Percentiles rank a stretch among this genome's conserved stretches.
These are phyloP conservation scores for Xylariaceae sp. DNA, from an alignment of 2,329 filamentous ascomycete species.

Conservation along the genomic window DNA sequence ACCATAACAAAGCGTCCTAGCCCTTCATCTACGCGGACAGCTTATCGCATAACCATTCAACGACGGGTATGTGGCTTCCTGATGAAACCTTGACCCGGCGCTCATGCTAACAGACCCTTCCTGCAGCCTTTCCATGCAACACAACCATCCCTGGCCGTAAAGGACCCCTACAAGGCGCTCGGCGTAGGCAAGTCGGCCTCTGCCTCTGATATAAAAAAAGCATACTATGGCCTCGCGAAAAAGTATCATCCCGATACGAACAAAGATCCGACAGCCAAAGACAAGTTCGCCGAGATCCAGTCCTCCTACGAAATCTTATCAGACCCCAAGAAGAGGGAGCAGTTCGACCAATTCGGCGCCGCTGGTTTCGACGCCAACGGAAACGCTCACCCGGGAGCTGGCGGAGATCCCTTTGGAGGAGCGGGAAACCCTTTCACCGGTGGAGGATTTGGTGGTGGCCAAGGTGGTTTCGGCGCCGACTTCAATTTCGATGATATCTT, in stretches of 20 bases:
- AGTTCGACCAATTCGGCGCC: conserved; percentile 85
- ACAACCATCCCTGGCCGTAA: conserved; percentile 42
- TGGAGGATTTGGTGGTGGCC: conserved; percentile 40
- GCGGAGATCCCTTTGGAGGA: conserved; percentile 57
- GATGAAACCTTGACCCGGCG: neutral
- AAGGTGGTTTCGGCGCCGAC: conserved; percentile 70
- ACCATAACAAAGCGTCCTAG: conserved; percentile 18
- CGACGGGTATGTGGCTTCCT: conserved; percentile 13
- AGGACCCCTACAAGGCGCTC: conserved; percentile 83
- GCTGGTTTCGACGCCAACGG: conserved; percentile 80
- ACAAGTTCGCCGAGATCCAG: conserved; percentile 91
- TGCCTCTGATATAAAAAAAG: conserved; percentile 89
- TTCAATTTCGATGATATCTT: conserved; percentile 98
- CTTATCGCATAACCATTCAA: conserved; percentile 6
- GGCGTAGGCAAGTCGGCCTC: conserved; percentile 81
- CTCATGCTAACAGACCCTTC: conserved; percentile 11
- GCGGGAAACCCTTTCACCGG: conserved; percentile 50
- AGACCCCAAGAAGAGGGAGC: conserved; percentile 87
- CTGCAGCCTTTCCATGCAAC: conserved; percentile 59
- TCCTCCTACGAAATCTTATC: conserved; percentile 90
- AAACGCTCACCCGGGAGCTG: conserved; percentile 44
- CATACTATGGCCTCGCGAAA: conserved; percentile 95
- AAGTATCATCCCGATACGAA: conserved; percentile 98
- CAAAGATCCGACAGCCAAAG: conserved; percentile 89
- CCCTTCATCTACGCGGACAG: conserved; percentile 7